Evolutionary conservation across 176 grass and related monocot species (phyloP).

Genomic region (Saccharum spontaneum): DNA sequence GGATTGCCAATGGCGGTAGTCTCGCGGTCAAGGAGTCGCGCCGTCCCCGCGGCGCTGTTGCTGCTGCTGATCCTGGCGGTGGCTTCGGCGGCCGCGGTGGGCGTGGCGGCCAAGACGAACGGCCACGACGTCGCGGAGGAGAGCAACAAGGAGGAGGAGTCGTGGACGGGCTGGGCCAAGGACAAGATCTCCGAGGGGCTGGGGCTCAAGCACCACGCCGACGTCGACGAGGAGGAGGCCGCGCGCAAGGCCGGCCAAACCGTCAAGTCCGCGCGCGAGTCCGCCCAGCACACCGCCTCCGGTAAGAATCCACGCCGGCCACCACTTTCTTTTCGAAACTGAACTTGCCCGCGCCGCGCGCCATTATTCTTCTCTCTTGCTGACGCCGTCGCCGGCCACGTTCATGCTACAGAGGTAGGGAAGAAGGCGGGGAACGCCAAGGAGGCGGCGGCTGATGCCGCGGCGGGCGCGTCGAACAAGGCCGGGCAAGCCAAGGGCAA

Average conservation of each 20-base stretch:
- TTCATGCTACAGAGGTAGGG: slow-evolving; percentile 27
- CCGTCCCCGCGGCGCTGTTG: slow-evolving; percentile 26
- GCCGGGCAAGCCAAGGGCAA: slow-evolving; percentile 37
- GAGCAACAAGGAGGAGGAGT: slow-evolving; percentile 41
- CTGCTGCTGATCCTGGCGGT: slow-evolving; percentile 37
- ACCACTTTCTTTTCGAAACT: too few relatives aligned
- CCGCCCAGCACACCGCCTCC: slow-evolving; percentile 34
- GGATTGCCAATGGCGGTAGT: slow-evolving; percentile 15
- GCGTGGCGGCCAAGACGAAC: slow-evolving; percentile 22
- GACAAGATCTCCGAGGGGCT: slow-evolving; percentile 77
- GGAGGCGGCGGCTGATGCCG: slow-evolving; percentile 37
- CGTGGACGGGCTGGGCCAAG: slow-evolving; percentile 74
- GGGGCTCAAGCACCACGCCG: slow-evolving; percentile 43
- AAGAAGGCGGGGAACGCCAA: slow-evolving; percentile 40
- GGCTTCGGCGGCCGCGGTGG: background rate
- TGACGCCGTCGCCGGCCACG: background rate
- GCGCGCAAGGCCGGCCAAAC: slow-evolving; percentile 51
- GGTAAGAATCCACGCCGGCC: slow-evolving; percentile 2
- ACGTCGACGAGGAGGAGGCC: slow-evolving; percentile 54
- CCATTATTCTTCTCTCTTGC: background rate
- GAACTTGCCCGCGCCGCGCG: background rate
- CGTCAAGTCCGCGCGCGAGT: slow-evolving; percentile 49
- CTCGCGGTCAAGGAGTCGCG: slow-evolving; percentile 37
- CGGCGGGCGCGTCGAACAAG: slow-evolving; percentile 32
- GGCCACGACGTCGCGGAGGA: slow-evolving; percentile 2